phyloP scores from a whole-genome alignment of 192 early-diverging fungal genomes.

The Funneliformis mosseae region DNA sequence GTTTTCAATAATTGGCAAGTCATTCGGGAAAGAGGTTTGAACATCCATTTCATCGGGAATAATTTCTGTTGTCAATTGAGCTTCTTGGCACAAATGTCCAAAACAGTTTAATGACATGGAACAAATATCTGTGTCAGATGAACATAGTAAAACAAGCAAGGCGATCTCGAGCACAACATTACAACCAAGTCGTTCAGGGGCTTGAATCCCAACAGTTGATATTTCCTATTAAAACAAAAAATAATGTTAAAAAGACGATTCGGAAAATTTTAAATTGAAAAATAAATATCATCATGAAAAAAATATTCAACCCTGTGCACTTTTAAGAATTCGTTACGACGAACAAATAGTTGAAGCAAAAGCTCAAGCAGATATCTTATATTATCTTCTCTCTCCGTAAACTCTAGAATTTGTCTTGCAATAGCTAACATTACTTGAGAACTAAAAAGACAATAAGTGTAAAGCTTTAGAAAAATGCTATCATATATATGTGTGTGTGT shows the following conservation, averaged over 20 bases:
- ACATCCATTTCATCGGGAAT: constrained; percentile 31
- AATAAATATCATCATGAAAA: background rate
- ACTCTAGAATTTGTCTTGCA: constrained; percentile 77
- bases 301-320: constrained; percentile 45
- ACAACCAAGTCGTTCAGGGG: constrained; percentile 66
- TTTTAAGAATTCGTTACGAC: constrained; percentile 62
- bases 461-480: background rate
- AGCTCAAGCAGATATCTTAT: constrained; percentile 67
- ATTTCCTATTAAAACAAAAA: constrained; percentile 40
- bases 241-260: background rate
- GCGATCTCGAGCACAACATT: constrained; percentile 75
- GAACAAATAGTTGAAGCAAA: constrained; percentile 65
- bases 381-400: constrained; percentile 65
- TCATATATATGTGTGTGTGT: too few relatives aligned
- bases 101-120: constrained; percentile 65
- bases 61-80: constrained; percentile 64
- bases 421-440: constrained; percentile 65
- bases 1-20: constrained; percentile 71
- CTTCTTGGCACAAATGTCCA: constrained; percentile 71
- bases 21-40: constrained; percentile 37
- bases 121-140: constrained; percentile 69
- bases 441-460: constrained; percentile 25
- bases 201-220: constrained; percentile 56
- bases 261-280: background rate
- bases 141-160: constrained; percentile 75